Percentiles rank a stretch among this genome's conserved stretches.
Conservation (phyloP, 257 asterid genomes). For the Solanum ahanhuiri region DNA sequence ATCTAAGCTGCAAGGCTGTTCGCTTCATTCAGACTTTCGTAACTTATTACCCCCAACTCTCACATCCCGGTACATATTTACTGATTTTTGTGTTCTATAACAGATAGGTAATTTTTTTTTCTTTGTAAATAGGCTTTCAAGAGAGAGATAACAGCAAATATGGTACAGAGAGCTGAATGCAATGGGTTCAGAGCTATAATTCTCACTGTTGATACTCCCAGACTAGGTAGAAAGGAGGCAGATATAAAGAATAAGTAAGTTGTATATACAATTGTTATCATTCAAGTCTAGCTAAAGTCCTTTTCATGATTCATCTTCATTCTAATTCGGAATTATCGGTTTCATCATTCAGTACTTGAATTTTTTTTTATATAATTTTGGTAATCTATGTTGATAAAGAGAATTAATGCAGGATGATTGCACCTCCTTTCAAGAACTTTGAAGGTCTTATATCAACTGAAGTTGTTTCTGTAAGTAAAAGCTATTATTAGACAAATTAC, state of each 20-base stretch:
- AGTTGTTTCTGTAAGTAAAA: conserved; percentile 23
- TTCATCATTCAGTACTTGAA: background rate
- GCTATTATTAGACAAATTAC: background rate
- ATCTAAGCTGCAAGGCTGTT: conserved; percentile 48
- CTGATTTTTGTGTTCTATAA: background rate
- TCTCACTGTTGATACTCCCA: conserved; percentile 53
- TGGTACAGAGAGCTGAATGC: conserved; percentile 57
- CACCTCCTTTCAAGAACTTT: conserved; percentile 41
- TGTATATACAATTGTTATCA: background rate
- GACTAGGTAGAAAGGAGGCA: conserved; percentile 43
- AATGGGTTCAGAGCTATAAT: conserved; percentile 54
- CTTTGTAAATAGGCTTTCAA: conserved; percentile 26
- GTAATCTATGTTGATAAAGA: background rate
- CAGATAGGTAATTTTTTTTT: background rate
- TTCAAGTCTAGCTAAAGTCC: background rate
- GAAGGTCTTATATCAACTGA: conserved; percentile 44
- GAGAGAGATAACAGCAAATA: conserved; percentile 37
- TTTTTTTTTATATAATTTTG: background rate
- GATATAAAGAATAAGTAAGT: conserved; percentile 49
- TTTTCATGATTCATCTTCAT: background rate
- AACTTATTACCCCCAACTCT: background rate
- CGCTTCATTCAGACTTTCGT: conserved; percentile 60
- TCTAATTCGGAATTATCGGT: background rate
- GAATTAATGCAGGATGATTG: conserved; percentile 37
- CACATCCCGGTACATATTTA: background rate